Conservation (phyloP, 495 filamentous ascomycete species). For the Penicillium canariense region DNA sequence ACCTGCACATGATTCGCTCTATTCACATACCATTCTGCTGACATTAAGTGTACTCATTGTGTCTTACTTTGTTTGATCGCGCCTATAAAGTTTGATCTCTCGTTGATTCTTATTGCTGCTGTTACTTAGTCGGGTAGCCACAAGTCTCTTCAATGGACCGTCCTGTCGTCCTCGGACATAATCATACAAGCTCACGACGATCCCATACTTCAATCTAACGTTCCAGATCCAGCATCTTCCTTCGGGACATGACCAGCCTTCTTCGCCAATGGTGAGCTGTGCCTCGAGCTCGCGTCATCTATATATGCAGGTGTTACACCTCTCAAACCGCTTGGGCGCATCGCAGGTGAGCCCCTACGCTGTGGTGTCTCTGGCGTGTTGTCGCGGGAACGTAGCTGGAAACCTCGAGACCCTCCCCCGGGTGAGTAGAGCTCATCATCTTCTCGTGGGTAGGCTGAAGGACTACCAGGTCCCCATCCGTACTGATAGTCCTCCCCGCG, state of each 20-base stretch:
- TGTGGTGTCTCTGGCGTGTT: slow-evolving; percentile 40
- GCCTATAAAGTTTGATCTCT: background rate
- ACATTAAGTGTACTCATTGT: slow-evolving; percentile 1
- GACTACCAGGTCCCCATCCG: slow-evolving; percentile 28
- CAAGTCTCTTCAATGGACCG: background rate
- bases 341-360: slow-evolving; percentile 21
- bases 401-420: slow-evolving; percentile 26
- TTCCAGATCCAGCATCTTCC: slow-evolving; percentile 10
- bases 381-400: slow-evolving; percentile 39
- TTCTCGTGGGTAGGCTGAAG: slow-evolving; percentile 23
- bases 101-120: background rate
- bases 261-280: slow-evolving; percentile 30
- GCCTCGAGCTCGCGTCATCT: slow-evolving; percentile 12
- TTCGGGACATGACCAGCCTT: slow-evolving; percentile 18
- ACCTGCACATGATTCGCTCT: slow-evolving; percentile 18
- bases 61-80: background rate
- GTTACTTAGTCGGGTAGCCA: background rate
- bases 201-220: slow-evolving; percentile 10
- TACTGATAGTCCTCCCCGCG: slow-evolving; percentile 62
- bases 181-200: slow-evolving; percentile 10
- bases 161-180: background rate
- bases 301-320: slow-evolving; percentile 28
- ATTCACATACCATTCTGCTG: slow-evolving; percentile 14
- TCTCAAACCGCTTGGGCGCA: slow-evolving; percentile 24
- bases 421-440: slow-evolving; percentile 32